Conservation (phyloP, 2,329 filamentous ascomycete genomes). For the Aspergillus proliferans region DNA sequence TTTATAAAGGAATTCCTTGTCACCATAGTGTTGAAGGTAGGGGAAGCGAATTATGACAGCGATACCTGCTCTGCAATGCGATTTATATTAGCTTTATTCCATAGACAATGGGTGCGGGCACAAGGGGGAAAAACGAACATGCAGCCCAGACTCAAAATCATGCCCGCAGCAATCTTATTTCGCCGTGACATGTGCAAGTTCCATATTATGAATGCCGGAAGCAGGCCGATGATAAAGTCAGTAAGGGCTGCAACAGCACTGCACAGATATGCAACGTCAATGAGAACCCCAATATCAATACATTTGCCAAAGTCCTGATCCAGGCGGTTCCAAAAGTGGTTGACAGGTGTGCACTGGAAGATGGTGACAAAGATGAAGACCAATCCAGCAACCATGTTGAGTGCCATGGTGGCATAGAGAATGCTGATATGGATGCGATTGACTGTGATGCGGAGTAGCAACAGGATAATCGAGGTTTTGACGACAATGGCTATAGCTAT, state of each 20-base stretch:
- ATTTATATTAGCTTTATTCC: constrained; percentile 21
- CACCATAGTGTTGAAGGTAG: constrained; percentile 7
- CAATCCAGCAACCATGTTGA: constrained; percentile 38
- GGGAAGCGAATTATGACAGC: constrained; percentile 19
- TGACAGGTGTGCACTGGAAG: constrained; percentile 47
- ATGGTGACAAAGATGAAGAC: constrained; percentile 45
- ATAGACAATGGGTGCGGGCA: background rate
- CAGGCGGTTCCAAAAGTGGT: constrained; percentile 43
- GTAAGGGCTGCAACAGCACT: constrained; percentile 40
- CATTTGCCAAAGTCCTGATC: constrained; percentile 32
- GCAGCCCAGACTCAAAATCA: constrained; percentile 51
- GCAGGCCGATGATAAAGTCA: constrained; percentile 47
- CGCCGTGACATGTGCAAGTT: constrained; percentile 48
- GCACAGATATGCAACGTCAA: constrained; percentile 48
- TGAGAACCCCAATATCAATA: constrained; percentile 41
- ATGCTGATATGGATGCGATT: constrained; percentile 40
- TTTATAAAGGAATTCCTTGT: constrained; percentile 22
- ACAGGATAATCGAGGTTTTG: constrained; percentile 47
- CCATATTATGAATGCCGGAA: constrained; percentile 50
- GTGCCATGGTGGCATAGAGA: constrained; percentile 40
- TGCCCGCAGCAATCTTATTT: constrained; percentile 47
- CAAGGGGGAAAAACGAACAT: constrained; percentile 20
- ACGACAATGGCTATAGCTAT: constrained; percentile 40
- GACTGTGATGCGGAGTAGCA: constrained; percentile 47
- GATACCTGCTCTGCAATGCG: constrained; percentile 17